These are phyloP conservation scores for Narthecium ossifragum DNA, from an alignment of 106 monocot genomes.

Conservation along the genomic window DNA sequence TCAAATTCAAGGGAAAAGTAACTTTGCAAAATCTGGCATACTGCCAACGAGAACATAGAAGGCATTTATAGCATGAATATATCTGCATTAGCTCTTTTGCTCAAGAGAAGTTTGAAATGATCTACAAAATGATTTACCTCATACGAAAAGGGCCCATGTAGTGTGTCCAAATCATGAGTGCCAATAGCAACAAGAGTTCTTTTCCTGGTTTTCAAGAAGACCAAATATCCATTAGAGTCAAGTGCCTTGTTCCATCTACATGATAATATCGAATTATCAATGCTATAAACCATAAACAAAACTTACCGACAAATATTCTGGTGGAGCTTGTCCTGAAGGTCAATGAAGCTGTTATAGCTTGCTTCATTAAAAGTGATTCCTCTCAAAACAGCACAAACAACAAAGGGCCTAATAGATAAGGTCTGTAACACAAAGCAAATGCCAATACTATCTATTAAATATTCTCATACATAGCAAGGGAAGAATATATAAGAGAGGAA, in stretches of 20 bases:
- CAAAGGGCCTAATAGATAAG: constrained; percentile 58
- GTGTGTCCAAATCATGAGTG: constrained; percentile 87
- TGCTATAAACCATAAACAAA: not conserved
- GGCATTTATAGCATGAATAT: no score
- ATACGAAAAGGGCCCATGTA: constrained; percentile 76
- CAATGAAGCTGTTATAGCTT: constrained; percentile 93
- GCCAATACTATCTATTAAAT: no score
- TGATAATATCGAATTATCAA: not conserved
- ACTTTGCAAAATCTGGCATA: no score
- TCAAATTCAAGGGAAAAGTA: no score
- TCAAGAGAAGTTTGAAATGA: no score
- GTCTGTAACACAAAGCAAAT: constrained; percentile 44
- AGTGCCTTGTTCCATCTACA: not conserved
- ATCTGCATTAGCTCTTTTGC: no score
- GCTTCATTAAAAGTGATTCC: constrained; percentile 75
- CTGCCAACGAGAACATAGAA: no score
- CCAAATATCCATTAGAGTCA: not conserved
- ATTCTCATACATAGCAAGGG: no score
- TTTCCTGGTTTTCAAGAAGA: constrained; percentile 31
- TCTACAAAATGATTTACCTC: constrained; percentile 75
- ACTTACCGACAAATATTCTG: constrained; percentile 86
- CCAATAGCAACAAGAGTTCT: constrained; percentile 95
- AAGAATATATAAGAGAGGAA: no score
- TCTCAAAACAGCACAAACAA: constrained; percentile 88
- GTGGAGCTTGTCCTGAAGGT: constrained; percentile 94